A percentile compares a stretch with the other conserved stretches of the same genome.
These are phyloP conservation scores for Linnemannia elongata DNA, from an alignment of 192 early-diverging fungal species.

Conservation along the genomic window DNA sequence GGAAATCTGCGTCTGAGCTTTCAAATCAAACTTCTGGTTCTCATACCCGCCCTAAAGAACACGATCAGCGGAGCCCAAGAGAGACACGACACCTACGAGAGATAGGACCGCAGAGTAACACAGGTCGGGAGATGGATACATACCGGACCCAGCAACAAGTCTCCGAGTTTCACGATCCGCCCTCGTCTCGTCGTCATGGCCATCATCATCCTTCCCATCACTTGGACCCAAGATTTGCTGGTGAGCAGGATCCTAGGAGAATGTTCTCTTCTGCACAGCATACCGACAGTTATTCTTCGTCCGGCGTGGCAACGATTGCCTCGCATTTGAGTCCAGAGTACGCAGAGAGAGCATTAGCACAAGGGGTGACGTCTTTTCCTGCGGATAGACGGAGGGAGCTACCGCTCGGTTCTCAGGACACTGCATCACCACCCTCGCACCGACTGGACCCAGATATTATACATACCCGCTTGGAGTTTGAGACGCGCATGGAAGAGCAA, in stretches of 20 bases:
- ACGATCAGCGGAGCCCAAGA: background rate
- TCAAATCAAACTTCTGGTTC: background rate
- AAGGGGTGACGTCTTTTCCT: background rate
- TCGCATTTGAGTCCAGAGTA: background rate
- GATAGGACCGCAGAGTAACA: background rate
- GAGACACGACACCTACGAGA: background rate
- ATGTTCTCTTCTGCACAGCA: background rate
- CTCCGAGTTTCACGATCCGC: background rate
- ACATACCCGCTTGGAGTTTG: background rate
- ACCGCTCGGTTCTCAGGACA: background rate
- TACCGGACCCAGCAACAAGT: background rate
- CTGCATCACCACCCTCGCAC: background rate
- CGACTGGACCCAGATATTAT: too few species aligned
- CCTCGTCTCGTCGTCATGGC: background rate
- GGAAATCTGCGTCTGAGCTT: background rate
- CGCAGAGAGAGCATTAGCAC: background rate
- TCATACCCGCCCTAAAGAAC: background rate
- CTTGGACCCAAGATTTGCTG: background rate
- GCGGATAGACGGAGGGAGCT: background rate
- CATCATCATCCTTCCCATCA: background rate
- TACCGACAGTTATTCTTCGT: background rate
- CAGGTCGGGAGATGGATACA: background rate
- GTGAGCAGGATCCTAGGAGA: background rate
- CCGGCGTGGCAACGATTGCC: background rate
- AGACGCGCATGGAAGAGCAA: background rate